Percentiles rank a stretch among this genome's conserved stretches.
These are phyloP conservation scores for Chaetoceros muelleri DNA, from an alignment of 108 stramenopile genomes.

Conservation along the genomic window DNA sequence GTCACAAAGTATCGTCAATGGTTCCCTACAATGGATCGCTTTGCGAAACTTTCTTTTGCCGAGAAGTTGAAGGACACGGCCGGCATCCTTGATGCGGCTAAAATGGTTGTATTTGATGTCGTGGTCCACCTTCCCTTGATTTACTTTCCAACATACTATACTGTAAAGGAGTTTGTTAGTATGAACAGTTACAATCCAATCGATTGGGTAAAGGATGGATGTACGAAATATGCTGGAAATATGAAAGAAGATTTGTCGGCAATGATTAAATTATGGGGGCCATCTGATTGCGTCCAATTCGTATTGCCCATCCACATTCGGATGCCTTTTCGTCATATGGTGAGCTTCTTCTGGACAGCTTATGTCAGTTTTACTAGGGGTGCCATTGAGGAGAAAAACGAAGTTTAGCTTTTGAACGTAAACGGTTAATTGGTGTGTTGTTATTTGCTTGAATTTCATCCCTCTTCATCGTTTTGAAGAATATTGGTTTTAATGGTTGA, in stretches of 20 bases:
- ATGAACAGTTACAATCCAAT: conserved; percentile 67
- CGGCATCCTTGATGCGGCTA: conserved; percentile 68
- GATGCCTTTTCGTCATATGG: conserved; percentile 82
- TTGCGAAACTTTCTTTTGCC: conserved; percentile 51
- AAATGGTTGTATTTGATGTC: conserved; percentile 88
- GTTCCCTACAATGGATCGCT: conserved; percentile 76
- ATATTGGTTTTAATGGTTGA: no score
- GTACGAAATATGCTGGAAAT: conserved; percentile 62
- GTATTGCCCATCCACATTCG: conserved; percentile 77
- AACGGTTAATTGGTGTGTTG: no score
- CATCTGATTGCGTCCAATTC: conserved; percentile 85
- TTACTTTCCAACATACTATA: conserved; percentile 89
- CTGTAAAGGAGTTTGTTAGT: conserved; percentile 79
- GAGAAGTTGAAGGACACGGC: conserved; percentile 72
- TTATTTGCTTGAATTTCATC: no score
- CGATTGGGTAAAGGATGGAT: conserved; percentile 78
- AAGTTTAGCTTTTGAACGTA: no score
- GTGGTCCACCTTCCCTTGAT: conserved; percentile 78
- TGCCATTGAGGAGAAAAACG: conserved; percentile 27
- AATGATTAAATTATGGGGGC: conserved; percentile 84
- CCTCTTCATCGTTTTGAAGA: no score
- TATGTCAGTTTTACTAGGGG: conserved; percentile 86
- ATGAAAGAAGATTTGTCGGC: conserved; percentile 73
- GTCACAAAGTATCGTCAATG: conserved; percentile 71
- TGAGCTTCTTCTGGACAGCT: conserved; percentile 89